Evolutionary conservation across 2,329 filamentous ascomycete species (phyloP).

Genomic region (Paecilomyces formosus): DNA sequence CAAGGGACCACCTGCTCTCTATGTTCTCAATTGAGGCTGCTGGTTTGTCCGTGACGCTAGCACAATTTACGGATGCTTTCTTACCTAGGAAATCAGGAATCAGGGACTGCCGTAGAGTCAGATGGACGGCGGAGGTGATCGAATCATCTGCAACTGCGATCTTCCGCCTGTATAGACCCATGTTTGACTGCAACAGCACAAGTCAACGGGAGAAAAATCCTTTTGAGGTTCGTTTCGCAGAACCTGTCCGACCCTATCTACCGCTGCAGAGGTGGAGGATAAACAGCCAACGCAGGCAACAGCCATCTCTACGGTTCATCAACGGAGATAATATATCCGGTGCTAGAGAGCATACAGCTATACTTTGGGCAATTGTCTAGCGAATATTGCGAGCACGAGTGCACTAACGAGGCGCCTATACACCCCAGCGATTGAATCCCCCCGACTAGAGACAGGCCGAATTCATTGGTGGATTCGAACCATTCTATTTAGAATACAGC

Average conservation of each 20-base stretch:
- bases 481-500: not conserved
- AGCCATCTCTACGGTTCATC: not conserved
- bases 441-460: not conserved
- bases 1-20: not conserved
- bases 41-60: not conserved
- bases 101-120: constrained; percentile 61
- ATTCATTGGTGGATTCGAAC: not conserved
- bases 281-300: not conserved
- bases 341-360: not conserved
- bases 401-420: not conserved
- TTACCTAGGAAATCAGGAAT: constrained; percentile 51
- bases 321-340: not conserved
- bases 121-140: constrained; percentile 50
- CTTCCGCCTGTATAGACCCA: constrained; percentile 22
- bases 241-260: too few species aligned
- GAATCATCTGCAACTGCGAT: constrained; percentile 30
- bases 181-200: constrained; percentile 25
- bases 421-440: not conserved
- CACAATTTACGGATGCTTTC: not conserved
- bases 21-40: not conserved
- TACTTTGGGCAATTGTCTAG: not conserved
- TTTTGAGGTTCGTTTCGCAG: not conserved
- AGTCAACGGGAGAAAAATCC: not conserved
- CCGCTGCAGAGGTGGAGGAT: not conserved
- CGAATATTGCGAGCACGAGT: not conserved